A percentile compares a stretch with the other conserved stretches of the same genome.
Evolutionary conservation across 202 grass and related monocot genomes (phyloP).

Genomic region (Hordeum pubiflorum): DNA sequence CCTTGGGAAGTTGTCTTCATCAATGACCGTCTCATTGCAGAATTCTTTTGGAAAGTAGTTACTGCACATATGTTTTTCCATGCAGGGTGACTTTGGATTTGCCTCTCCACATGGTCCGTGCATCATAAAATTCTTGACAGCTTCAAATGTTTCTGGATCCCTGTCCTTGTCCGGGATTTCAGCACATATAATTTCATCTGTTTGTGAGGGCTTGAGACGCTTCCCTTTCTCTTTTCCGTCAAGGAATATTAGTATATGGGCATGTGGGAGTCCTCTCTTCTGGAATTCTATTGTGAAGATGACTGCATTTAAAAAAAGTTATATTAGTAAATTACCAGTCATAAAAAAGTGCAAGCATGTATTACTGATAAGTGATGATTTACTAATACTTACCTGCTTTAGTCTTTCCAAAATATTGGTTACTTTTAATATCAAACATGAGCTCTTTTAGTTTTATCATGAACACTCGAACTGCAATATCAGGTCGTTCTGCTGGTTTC

Average conservation of each 20-base stretch:
- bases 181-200: slow-evolving; percentile 22
- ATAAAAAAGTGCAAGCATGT: background rate
- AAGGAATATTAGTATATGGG: slow-evolving; percentile 29
- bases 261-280: slow-evolving; percentile 28
- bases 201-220: background rate
- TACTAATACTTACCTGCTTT: slow-evolving; percentile 24
- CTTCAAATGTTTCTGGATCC: background rate
- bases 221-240: background rate
- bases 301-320: background rate
- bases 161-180: slow-evolving; percentile 12
- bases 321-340: background rate
- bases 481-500: background rate
- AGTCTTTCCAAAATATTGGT: background rate
- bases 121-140: slow-evolving; percentile 17
- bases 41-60: slow-evolving; percentile 26
- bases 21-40: background rate
- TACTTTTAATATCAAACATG: background rate
- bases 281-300: slow-evolving; percentile 31
- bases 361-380: background rate
- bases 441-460: slow-evolving; percentile 26
- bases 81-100: slow-evolving; percentile 9
- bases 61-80: background rate
- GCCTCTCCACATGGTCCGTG: slow-evolving; percentile 19
- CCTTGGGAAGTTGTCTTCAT: background rate
- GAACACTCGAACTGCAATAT: slow-evolving; percentile 14